Conservation (phyloP, 1,284 basidiomycete genomes). For the Entoloma clypeatum region DNA sequence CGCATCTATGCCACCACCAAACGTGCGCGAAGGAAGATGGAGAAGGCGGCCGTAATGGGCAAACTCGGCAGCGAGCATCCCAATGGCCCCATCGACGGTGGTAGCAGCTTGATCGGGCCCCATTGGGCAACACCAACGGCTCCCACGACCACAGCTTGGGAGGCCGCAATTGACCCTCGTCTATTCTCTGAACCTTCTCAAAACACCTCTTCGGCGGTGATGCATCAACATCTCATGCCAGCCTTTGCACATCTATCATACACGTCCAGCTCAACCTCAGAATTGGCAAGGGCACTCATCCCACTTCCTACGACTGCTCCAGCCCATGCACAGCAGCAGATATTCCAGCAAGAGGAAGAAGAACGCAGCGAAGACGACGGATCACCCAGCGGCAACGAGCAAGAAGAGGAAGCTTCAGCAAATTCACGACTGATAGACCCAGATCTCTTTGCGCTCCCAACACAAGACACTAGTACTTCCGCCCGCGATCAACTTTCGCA, state of each 20-base stretch:
- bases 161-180: conserved; percentile 30
- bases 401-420: neutral
- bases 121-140: conserved; percentile 6
- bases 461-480: too few relatives aligned
- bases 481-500: too few relatives aligned
- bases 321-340: neutral
- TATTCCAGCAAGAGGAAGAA: neutral
- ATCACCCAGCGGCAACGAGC: neutral
- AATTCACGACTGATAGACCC: too few relatives aligned
- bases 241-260: conserved; percentile 4
- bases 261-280: conserved; percentile 28
- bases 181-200: conserved; percentile 21
- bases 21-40: conserved; percentile 46
- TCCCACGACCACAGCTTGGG: conserved; percentile 13
- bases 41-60: conserved; percentile 41
- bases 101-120: conserved; percentile 26
- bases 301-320: conserved; percentile 18
- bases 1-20: conserved; percentile 51
- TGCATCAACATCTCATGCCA: conserved; percentile 1
- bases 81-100: neutral
- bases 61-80: conserved; percentile 4
- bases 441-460: too few relatives aligned
- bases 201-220: conserved; percentile 3
- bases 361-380: neutral
- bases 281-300: conserved; percentile 40